Conservation (phyloP, 768 basidiomycete genomes). For the Phanerochaete carnosa region DNA sequence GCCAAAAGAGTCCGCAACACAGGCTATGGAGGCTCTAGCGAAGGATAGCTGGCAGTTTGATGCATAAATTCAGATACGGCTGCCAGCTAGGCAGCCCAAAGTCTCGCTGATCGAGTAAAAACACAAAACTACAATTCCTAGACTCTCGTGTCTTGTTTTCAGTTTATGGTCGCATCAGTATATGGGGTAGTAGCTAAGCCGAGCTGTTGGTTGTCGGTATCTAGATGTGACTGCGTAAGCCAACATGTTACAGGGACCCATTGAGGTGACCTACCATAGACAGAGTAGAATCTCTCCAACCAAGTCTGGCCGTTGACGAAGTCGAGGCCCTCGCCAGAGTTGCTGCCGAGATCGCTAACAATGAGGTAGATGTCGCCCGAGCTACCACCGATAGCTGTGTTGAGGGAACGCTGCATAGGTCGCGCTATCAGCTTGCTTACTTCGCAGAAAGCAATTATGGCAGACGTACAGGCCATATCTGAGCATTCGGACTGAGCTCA, state of each 20-base stretch:
- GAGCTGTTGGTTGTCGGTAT: conserved; percentile 28
- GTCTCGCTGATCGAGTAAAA: too few species aligned
- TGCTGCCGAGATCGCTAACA: conserved; percentile 23
- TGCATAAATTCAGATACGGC: too few species aligned
- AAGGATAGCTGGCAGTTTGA: conserved; percentile 46
- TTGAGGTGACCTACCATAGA: conserved; percentile 20
- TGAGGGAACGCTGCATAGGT: conserved; percentile 20
- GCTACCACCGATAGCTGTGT: conserved; percentile 24
- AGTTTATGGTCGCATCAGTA: conserved; percentile 31
- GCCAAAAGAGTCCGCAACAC: conserved; percentile 37
- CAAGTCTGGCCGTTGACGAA: conserved; percentile 34
- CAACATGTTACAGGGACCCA: background rate
- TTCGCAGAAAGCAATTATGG: too few species aligned
- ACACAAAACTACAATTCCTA: too few species aligned
- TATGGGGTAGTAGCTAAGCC: conserved; percentile 32
- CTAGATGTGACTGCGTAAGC: background rate
- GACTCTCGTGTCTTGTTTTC: too few species aligned
- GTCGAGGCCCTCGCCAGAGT: conserved; percentile 30
- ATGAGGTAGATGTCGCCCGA: conserved; percentile 26
- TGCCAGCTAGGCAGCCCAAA: too few species aligned
- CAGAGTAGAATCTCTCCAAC: conserved; percentile 35
- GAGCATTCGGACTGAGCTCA: conserved; percentile 59
- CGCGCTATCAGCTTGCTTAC: too few species aligned
- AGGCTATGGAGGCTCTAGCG: conserved; percentile 41
- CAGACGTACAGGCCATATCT: conserved; percentile 77